Evolutionary conservation across 1,139 yeast genomes (phyloP).

Genomic region (Kodamaea ohmeri): DNA sequence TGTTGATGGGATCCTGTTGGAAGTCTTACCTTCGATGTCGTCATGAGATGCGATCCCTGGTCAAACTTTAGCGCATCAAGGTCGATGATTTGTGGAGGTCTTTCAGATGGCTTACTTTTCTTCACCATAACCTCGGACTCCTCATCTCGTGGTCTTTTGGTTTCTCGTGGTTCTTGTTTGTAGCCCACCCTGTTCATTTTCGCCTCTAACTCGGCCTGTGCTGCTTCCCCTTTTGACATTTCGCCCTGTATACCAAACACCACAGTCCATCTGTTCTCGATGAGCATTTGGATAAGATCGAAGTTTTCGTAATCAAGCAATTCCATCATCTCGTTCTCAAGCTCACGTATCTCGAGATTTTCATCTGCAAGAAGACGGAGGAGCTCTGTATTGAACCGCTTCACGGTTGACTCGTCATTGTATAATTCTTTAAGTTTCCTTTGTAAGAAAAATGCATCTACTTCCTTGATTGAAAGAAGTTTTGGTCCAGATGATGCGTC

Average conservation of each 20-base stretch:
- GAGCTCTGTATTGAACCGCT: slow-evolving; percentile 18
- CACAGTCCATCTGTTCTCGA: slow-evolving; percentile 52
- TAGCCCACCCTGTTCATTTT: slow-evolving; percentile 26
- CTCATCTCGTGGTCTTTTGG: slow-evolving; percentile 22
- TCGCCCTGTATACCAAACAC: slow-evolving; percentile 53
- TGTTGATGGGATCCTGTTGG: slow-evolving; percentile 86
- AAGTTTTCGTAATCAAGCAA: slow-evolving; percentile 51
- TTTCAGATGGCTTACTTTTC: slow-evolving; percentile 19
- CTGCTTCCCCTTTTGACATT: slow-evolving; percentile 31
- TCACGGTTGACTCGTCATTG: slow-evolving; percentile 16
- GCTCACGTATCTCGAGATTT: slow-evolving; percentile 33
- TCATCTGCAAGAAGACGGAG: slow-evolving; percentile 18
- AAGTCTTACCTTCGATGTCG: slow-evolving; percentile 62
- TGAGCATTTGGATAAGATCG: slow-evolving; percentile 46
- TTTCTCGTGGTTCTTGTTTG: slow-evolving; percentile 22
- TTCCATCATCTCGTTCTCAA: slow-evolving; percentile 53
- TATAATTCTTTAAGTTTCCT: slow-evolving; percentile 18
- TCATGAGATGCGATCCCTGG: slow-evolving; percentile 68
- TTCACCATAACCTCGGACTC: slow-evolving; percentile 9
- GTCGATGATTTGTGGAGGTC: slow-evolving; percentile 59
- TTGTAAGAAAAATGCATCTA: slow-evolving; percentile 26
- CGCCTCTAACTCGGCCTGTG: slow-evolving; percentile 25
- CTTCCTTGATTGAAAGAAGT: slow-evolving; percentile 13
- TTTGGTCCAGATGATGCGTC: neutral
- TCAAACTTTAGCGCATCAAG: slow-evolving; percentile 64